Evolutionary conservation across 768 basidiomycete genomes (phyloP).

Genomic region (Naganishia friedmannii): DNA sequence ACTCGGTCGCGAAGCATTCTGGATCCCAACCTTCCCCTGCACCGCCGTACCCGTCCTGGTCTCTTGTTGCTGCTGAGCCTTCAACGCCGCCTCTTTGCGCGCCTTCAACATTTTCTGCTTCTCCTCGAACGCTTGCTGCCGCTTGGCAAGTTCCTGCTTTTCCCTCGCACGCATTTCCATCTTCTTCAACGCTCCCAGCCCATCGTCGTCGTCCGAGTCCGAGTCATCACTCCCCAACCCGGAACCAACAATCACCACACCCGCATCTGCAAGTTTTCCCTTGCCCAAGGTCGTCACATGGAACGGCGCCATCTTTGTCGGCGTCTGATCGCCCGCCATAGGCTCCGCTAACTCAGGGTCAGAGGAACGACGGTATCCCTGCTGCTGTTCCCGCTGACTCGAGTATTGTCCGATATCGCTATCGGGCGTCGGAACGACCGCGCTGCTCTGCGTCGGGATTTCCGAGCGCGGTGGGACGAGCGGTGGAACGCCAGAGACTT

Average conservation of each 20-base stretch:
- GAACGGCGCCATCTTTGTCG: too few relatives aligned
- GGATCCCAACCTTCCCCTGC: neutral
- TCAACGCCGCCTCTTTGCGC: slow-evolving; percentile 20
- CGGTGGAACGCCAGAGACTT: slow-evolving; percentile 13
- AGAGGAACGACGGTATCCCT: neutral
- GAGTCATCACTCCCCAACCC: slow-evolving; percentile 1
- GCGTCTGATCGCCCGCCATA: neutral
- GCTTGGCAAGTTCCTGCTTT: neutral
- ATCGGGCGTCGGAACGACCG: slow-evolving; percentile 18
- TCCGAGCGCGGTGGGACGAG: slow-evolving; percentile 6
- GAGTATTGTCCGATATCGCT: slow-evolving; percentile 24
- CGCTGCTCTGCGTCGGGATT: slow-evolving; percentile 20
- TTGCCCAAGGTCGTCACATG: neutral
- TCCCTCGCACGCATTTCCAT: neutral
- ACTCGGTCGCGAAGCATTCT: neutral
- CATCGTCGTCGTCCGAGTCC: slow-evolving; percentile 13
- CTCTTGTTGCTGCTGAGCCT: neutral
- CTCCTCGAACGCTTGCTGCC: slow-evolving; percentile 1
- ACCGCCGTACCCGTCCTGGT: neutral
- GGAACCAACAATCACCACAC: neutral
- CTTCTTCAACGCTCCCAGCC: slow-evolving; percentile 8
- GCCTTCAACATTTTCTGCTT: slow-evolving; percentile 17
- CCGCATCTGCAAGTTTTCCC: neutral
- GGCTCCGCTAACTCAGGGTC: neutral
- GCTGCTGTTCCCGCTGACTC: slow-evolving; percentile 7